Evolutionary conservation across 805 yeast genomes (phyloP), one percentile per base, ranked within the genome.

Genomic region (Nakazawaea ishiwadae): DNA sequence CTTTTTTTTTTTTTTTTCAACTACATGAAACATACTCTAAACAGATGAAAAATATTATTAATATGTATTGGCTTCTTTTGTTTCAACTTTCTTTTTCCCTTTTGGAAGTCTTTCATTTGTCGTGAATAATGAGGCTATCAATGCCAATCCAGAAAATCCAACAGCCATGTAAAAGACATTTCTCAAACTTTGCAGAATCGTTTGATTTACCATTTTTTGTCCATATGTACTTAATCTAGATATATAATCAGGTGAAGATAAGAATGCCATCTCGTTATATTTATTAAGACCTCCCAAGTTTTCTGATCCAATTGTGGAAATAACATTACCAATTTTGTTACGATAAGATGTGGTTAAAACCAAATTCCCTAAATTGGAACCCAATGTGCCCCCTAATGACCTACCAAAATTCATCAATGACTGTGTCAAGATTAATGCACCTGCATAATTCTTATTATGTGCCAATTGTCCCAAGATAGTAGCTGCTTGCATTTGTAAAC

Each of bases 391-490:
- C 16, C 73, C 74, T 14, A 75, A 46, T 1, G 71, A 54, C 48
- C 81, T 66, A 12, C 55, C 53, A 50, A 72, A 73, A 46, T 66
- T 63, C 43, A 71, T 42, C 37, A 67, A 60, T 1, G 77, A 56
- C 4, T 79, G 73, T 2, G 74, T 63, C 55, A 75, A 52, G 35
- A 77, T 71, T 5, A 65, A 62, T 3, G 71, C 66, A 12, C 81
- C 81, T 5, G 73, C 66, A 1, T 62, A 40, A 7, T 19, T 54
- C 45, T 74, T 71, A 26, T 82, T 79, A 9, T 77, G 76, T 17
- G 65, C 57, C 7, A 76, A 53, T 49, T 76, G 79, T 1, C 73
- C 63, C 2, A 69, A 53, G 24, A 73, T 51, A 35, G 73, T 57
- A 12, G 65, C 48, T 1, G 75, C 59, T 52, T 76, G 81, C 52